Evolutionary conservation across 1,284 basidiomycete genomes (phyloP).

Genomic region (Coriolopsis trogii): DNA sequence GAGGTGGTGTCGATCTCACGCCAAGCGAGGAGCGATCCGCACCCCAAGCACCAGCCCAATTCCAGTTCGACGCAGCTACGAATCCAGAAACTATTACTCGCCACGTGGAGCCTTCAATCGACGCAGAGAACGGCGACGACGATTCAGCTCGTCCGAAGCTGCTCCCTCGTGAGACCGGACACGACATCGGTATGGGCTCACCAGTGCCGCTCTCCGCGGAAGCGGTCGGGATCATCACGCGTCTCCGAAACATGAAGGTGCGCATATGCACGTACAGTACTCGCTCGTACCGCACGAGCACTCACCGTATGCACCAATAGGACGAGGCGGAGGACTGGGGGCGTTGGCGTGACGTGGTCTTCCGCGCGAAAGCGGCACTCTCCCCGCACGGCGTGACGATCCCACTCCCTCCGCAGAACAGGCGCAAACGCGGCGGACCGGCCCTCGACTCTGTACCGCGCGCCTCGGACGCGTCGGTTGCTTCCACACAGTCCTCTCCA

Average conservation of each 20-base stretch:
- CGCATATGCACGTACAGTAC: slow-evolving; percentile 10
- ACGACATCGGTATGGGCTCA: slow-evolving; percentile 88
- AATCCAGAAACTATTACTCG: slow-evolving; percentile 39
- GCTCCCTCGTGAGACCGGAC: slow-evolving; percentile 79
- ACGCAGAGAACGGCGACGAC: background rate
- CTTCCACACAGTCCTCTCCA: too few relatives aligned
- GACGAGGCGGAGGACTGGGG: slow-evolving; percentile 94
- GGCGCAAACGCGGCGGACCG: slow-evolving; percentile 57
- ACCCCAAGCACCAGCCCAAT: slow-evolving; percentile 63
- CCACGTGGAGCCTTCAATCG: background rate
- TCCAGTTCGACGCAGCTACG: slow-evolving; percentile 35
- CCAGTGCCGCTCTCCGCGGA: slow-evolving; percentile 85
- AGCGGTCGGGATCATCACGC: slow-evolving; percentile 83
- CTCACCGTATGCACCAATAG: slow-evolving; percentile 36
- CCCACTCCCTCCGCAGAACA: slow-evolving; percentile 59
- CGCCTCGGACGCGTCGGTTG: background rate
- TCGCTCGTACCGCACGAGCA: too few relatives aligned
- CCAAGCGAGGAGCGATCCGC: slow-evolving; percentile 67
- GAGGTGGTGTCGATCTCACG: slow-evolving; percentile 79
- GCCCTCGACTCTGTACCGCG: slow-evolving; percentile 8
- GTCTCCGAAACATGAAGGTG: slow-evolving; percentile 86
- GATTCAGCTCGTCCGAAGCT: slow-evolving; percentile 38
- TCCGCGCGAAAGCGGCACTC: slow-evolving; percentile 67
- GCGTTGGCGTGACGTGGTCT: slow-evolving; percentile 84
- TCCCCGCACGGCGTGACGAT: slow-evolving; percentile 50